phyloP scores from a whole-genome alignment of 768 basidiomycete genomes.

The Naganishia vaughanmartiniae region DNA sequence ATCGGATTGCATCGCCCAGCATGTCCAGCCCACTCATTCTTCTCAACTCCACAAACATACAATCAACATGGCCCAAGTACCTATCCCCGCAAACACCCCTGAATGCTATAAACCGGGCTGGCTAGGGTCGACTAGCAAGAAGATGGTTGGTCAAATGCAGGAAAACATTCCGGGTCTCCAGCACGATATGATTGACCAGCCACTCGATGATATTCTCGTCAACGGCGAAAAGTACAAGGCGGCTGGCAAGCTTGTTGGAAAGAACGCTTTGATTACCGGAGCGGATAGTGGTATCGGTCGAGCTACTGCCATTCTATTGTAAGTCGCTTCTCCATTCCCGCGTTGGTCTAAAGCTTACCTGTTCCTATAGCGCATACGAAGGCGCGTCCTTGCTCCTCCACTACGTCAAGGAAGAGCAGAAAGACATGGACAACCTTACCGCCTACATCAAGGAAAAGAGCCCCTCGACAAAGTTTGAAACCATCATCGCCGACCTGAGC shows the following conservation, averaged over 20 bases:
- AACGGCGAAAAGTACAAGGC: slow-evolving; percentile 50
- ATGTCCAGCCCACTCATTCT: too few relatives aligned
- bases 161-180: slow-evolving; percentile 46
- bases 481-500: slow-evolving; percentile 54
- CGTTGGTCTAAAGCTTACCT: neutral
- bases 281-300: slow-evolving; percentile 60
- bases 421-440: slow-evolving; percentile 55
- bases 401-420: slow-evolving; percentile 61
- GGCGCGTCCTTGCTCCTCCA: slow-evolving; percentile 53
- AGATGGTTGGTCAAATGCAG: slow-evolving; percentile 48
- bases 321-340: slow-evolving; percentile 36
- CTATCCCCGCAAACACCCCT: slow-evolving; percentile 43
- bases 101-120: slow-evolving; percentile 48
- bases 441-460: slow-evolving; percentile 55
- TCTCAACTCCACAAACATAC: neutral
- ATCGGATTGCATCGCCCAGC: neutral
- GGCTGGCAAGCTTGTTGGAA: slow-evolving; percentile 57
- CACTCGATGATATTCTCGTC: slow-evolving; percentile 55
- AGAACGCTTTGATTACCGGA: slow-evolving; percentile 59
- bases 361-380: slow-evolving; percentile 52
- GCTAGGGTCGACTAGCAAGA: slow-evolving; percentile 37
- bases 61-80: slow-evolving; percentile 25
- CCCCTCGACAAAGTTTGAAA: slow-evolving; percentile 52
- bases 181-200: slow-evolving; percentile 36
- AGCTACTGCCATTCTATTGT: slow-evolving; percentile 55